Conservation (phyloP, 164 flowering plant species). For the Warburgia ugandensis region DNA sequence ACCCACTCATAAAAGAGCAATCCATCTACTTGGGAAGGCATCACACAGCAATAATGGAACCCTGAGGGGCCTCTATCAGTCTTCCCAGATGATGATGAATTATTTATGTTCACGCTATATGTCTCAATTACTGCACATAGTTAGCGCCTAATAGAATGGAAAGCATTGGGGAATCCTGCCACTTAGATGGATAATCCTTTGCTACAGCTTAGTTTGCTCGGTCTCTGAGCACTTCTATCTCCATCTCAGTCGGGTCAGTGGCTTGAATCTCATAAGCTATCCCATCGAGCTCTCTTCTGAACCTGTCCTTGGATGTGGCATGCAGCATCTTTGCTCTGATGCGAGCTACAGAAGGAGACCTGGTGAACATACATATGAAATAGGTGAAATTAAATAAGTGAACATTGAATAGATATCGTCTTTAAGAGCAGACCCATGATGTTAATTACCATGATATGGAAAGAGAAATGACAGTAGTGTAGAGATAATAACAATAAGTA, state of each 20-base stretch:
- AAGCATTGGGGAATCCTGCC: background rate
- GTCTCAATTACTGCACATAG: conserved; percentile 1
- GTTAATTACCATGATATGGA: no score
- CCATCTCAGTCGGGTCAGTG: conserved; percentile 82
- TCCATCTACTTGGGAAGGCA: background rate
- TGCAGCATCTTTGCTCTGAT: conserved; percentile 80
- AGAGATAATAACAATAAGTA: no score
- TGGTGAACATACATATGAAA: conserved; percentile 10
- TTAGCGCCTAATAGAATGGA: background rate
- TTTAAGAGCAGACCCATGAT: no score
- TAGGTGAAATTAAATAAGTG: background rate
- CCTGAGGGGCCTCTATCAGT: background rate
- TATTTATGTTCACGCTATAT: conserved; percentile 1
- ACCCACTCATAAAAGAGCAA: no score
- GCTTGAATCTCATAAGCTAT: conserved; percentile 82
- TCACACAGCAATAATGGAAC: background rate
- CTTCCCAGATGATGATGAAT: background rate
- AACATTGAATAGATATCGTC: background rate
- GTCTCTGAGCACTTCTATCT: conserved; percentile 58
- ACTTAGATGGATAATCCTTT: no score
- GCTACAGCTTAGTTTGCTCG: conserved; percentile 49
- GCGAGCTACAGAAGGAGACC: conserved; percentile 63
- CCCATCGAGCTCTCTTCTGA: conserved; percentile 63
- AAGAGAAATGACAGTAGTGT: no score
- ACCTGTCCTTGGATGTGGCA: conserved; percentile 70